Evolutionary conservation across 2,329 filamentous ascomycete species (phyloP), one percentile per base, ranked within the genome.

Genomic region (Sarocladium brachiariae): DNA sequence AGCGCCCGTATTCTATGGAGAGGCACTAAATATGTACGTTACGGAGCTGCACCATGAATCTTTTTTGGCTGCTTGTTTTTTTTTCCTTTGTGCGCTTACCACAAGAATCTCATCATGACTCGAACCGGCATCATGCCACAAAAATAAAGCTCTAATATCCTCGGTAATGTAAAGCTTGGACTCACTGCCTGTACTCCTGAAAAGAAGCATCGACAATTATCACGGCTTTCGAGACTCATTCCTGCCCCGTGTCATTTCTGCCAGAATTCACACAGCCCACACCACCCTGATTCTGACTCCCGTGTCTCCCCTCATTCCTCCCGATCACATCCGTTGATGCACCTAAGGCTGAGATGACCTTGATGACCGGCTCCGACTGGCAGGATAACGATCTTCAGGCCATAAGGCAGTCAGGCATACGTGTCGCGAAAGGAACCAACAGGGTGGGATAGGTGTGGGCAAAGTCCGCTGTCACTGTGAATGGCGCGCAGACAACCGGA

Each of bases 381-480:
- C 43, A 21, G 43, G 16, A 47, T 31, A 25, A 47, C 43, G 43
- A 47, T 47, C 43, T 31, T 33, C 43, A 43, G 43, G 43, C 43
- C n/a, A 33, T 25, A 18, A 47, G 43, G 43, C 43, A 47, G n/a
- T n/a, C n/a, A n/a, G n/a, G n/a, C 25, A 23, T 25, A 23, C 25
- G 43, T 33, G 6, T 14, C 35, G 35, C 16, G 4, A 19, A n/a
- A 47, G n/a, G 39, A 31, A 47, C 43, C 43, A 47, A 16, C 43
- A n/a, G 43, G 43, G 27, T 47, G 43, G 43, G 27, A 47, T 16
- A 45, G 27, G 14, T 27, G 39, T 25, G 39, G 39, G 39, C 19
- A 30, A 45, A 45, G 16, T 47, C 43, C 25, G 43, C 25, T 47
- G 43, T 31, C 43, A 47, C 4, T 6, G 43, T 14, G 27, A 21